phyloP scores from a whole-genome alignment of 768 basidiomycete genomes.

The Mycena metata region DNA sequence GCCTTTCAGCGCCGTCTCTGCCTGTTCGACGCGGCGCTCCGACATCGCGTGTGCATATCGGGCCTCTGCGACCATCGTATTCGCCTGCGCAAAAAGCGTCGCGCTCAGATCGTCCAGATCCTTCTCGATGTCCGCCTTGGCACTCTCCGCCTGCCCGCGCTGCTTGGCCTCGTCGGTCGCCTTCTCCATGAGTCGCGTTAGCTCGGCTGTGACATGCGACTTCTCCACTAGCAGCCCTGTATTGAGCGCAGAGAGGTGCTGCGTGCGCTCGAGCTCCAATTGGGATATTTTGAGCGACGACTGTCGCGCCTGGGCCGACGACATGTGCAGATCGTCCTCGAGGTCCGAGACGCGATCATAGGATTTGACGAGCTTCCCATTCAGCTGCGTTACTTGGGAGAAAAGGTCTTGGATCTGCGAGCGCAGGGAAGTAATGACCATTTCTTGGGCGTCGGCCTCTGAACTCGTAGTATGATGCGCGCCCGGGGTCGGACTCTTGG shows the following conservation, averaged over 20 bases:
- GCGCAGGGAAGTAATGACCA: slow-evolving; percentile 86
- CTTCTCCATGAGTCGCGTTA: slow-evolving; percentile 93
- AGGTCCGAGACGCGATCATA: slow-evolving; percentile 94
- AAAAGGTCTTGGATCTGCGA: slow-evolving; percentile 88
- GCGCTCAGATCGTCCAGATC: slow-evolving; percentile 97
- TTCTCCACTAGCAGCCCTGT: slow-evolving; percentile 94
- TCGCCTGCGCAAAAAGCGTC: slow-evolving; percentile 90
- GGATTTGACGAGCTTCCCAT: slow-evolving; percentile 91
- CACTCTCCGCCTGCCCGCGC: slow-evolving; percentile 91
- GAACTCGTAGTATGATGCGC: slow-evolving; percentile 28
- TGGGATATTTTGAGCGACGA: slow-evolving; percentile 78
- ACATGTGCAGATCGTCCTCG: slow-evolving; percentile 87
- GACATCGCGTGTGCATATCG: slow-evolving; percentile 74
- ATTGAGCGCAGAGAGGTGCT: slow-evolving; percentile 91
- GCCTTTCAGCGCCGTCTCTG: slow-evolving; percentile 82
- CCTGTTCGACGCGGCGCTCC: slow-evolving; percentile 81
- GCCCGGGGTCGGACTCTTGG: slow-evolving; percentile 5
- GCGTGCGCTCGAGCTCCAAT: slow-evolving; percentile 86
- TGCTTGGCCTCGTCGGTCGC: slow-evolving; percentile 95
- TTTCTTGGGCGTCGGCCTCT: slow-evolving; percentile 80
- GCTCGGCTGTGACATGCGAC: slow-evolving; percentile 89
- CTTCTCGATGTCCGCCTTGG: slow-evolving; percentile 86
- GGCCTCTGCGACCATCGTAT: slow-evolving; percentile 98
- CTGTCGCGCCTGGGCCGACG: slow-evolving; percentile 68
- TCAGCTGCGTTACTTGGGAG: slow-evolving; percentile 91